Conservation (phyloP, 129 eudicot genomes). For the Kitagawia praeruptora region DNA sequence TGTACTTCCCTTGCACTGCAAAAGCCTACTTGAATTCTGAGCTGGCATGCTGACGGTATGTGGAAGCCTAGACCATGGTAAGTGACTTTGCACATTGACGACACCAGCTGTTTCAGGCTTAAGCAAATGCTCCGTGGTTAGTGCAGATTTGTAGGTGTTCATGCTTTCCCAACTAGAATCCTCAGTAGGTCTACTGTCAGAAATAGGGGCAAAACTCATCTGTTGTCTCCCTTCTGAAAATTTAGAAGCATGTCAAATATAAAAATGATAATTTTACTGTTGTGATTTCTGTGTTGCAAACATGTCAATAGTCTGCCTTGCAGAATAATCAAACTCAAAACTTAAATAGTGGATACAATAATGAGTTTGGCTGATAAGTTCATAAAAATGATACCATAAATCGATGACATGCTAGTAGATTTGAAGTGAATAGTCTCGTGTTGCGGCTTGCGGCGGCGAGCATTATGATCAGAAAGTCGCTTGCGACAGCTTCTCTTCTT, state of each 20-base stretch:
- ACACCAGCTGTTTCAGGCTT: conserved; percentile 31
- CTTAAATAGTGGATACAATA: background rate
- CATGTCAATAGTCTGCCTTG: background rate
- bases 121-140: conserved; percentile 19
- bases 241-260: background rate
- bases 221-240: conserved; percentile 55
- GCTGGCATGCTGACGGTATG: conserved; percentile 27
- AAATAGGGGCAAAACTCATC: conserved; percentile 39
- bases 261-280: background rate
- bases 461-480: conserved; percentile 89
- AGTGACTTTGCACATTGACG: conserved; percentile 25
- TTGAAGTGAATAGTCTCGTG: conserved; percentile 57
- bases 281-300: background rate
- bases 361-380: background rate
- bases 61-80: conserved; percentile 28
- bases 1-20: conserved; percentile 37
- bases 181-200: conserved; percentile 34
- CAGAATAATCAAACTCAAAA: background rate
- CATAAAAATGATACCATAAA: conserved; percentile 41
- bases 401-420: conserved; percentile 50
- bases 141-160: conserved; percentile 36
- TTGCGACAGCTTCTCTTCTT: conserved; percentile 86
- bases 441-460: conserved; percentile 86
- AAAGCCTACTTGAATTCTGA: conserved; percentile 28
- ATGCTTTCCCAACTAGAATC: conserved; percentile 40